Evolutionary conservation across 768 basidiomycete species (phyloP).

Genomic region (Kwoniella dejecticola): DNA sequence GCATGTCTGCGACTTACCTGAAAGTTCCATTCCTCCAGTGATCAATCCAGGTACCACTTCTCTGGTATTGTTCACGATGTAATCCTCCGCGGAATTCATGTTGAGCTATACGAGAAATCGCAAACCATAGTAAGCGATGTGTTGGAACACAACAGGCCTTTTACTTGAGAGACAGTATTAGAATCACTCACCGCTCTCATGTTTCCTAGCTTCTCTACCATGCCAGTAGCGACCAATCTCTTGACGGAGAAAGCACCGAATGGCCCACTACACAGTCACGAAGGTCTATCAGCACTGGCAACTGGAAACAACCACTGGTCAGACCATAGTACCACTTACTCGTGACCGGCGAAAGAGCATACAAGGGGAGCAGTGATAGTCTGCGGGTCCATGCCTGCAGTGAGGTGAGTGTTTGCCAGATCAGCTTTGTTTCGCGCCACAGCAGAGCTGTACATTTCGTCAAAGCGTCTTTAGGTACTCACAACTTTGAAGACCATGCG

Average conservation of each 20-base stretch:
- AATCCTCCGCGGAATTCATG: background rate
- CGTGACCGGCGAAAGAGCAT: background rate
- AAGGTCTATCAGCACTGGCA: no score
- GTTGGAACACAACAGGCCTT: no score
- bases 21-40: constrained; percentile 1
- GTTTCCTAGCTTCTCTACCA: background rate
- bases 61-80: background rate
- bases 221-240: background rate
- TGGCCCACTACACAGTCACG: background rate
- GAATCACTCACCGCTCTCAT: background rate
- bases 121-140: no score
- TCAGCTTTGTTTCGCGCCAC: no score
- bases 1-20: no score
- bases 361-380: background rate
- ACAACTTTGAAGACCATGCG: background rate
- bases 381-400: background rate
- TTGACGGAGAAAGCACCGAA: background rate
- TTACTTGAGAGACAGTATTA: no score
- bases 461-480: background rate
- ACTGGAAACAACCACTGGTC: no score
- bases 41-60: background rate
- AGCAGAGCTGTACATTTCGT: no score
- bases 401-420: no score
- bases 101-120: background rate
- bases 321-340: background rate